A percentile compares a stretch with the other conserved stretches of the same genome.
These are phyloP conservation scores for Eucalyptus melliodora DNA, from an alignment of 345 rosid species.

Conservation along the genomic window DNA sequence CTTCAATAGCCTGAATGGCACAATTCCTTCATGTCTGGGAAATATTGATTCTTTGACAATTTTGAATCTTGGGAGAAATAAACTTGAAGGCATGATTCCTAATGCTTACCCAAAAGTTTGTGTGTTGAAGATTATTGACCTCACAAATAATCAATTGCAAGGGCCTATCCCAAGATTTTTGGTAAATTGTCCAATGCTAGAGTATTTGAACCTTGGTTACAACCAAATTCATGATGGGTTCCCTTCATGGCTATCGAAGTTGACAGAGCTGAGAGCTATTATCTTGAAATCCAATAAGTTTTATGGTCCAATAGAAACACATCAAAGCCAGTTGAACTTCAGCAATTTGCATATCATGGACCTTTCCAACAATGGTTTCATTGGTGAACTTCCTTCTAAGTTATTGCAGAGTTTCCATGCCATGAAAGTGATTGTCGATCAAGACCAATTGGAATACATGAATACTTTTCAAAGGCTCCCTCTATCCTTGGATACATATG, in stretches of 20 bases:
- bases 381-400: neutral
- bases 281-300: neutral
- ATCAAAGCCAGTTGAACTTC: rapidly evolving
- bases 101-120: neutral
- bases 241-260: neutral
- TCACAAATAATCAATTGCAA: neutral
- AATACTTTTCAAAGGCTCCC: rapidly evolving
- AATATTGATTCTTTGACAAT: neutral
- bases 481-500: rapidly evolving
- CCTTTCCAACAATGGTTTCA: neutral
- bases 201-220: neutral
- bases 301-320: neutral
- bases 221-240: neutral
- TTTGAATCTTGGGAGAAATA: neutral
- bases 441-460: neutral
- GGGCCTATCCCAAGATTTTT: neutral
- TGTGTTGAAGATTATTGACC: neutral
- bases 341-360: neutral
- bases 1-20: neutral
- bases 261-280: neutral
- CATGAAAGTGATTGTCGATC: neutral
- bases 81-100: neutral
- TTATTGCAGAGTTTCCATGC: neutral
- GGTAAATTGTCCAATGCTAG: neutral
- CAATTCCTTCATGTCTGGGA: neutral